Evolutionary conservation across 73 alveolate species (phyloP).

Genomic region (Paramecium sonneborni): DNA sequence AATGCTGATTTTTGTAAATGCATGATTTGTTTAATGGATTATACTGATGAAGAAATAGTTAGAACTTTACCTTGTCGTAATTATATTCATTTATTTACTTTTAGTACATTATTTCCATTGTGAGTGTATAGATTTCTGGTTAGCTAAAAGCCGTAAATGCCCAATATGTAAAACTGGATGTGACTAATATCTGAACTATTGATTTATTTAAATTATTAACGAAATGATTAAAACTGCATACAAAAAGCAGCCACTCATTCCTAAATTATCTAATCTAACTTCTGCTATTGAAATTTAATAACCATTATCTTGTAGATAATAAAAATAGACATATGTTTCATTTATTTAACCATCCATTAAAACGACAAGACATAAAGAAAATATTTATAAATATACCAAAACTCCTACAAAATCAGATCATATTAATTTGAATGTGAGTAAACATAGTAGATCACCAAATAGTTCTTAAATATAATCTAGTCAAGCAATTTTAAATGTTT

Average conservation of each 20-base stretch:
- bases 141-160: constrained; percentile 14
- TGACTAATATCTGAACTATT: constrained; percentile 29
- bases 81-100: not conserved
- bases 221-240: not conserved
- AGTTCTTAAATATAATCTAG: not conserved
- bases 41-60: constrained; percentile 2
- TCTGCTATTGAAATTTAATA: not conserved
- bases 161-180: constrained; percentile 55
- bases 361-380: constrained; percentile 40
- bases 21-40: constrained; percentile 53
- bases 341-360: not conserved
- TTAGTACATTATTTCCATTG: constrained; percentile 30
- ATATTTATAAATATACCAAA: not conserved
- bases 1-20: constrained; percentile 53
- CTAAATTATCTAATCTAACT: not conserved
- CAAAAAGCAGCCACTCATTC: constrained; percentile 34
- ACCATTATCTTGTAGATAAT: not conserved
- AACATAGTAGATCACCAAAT: not conserved
- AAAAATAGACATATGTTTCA: not conserved
- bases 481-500: not conserved
- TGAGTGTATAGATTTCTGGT: constrained; percentile 52
- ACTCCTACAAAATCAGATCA: not conserved
- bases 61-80: constrained; percentile 54
- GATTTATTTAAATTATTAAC: constrained; percentile 39
- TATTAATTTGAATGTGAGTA: not conserved